These are phyloP conservation scores for Ceratocystis papillata DNA, from an alignment of 2,329 filamentous ascomycete genomes.

Conservation along the genomic window DNA sequence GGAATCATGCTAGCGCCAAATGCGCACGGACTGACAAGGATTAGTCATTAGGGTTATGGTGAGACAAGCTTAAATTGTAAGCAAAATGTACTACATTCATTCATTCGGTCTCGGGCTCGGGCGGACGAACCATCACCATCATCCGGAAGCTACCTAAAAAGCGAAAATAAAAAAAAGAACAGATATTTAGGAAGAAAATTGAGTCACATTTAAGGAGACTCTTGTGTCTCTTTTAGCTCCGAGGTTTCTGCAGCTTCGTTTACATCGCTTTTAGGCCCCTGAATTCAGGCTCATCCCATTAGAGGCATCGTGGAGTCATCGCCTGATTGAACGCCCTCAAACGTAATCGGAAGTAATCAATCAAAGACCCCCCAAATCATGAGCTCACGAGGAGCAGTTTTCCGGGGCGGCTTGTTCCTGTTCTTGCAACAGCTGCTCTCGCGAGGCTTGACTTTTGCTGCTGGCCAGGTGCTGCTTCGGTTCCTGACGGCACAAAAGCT, in stretches of 20 bases:
- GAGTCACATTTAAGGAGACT: background rate
- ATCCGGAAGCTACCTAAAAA: background rate
- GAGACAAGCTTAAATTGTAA: background rate
- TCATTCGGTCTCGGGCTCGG: background rate
- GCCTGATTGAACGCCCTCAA: too few relatives aligned
- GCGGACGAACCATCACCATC: background rate
- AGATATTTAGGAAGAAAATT: too few relatives aligned
- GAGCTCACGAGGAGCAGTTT: slow-evolving; percentile 30
- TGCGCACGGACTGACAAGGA: background rate
- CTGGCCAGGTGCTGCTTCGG: slow-evolving; percentile 83
- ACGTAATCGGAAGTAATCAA: background rate
- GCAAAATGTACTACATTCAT: background rate
- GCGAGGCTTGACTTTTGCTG: slow-evolving; percentile 76
- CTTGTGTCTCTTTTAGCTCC: background rate
- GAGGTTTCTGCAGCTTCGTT: background rate
- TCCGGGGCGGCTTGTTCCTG: slow-evolving; percentile 70
- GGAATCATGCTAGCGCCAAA: too few relatives aligned
- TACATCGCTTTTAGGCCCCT: background rate
- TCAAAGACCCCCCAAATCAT: background rate
- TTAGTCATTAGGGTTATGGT: background rate
- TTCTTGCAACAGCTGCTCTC: slow-evolving; percentile 81
- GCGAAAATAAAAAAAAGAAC: too few relatives aligned
- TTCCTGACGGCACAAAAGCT: slow-evolving; percentile 77
- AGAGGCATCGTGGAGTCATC: background rate
- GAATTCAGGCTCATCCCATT: background rate